Evolutionary conservation across 1,284 basidiomycete species (phyloP), one percentile per base, ranked within the genome.

Genomic region (Boletus smithii): DNA sequence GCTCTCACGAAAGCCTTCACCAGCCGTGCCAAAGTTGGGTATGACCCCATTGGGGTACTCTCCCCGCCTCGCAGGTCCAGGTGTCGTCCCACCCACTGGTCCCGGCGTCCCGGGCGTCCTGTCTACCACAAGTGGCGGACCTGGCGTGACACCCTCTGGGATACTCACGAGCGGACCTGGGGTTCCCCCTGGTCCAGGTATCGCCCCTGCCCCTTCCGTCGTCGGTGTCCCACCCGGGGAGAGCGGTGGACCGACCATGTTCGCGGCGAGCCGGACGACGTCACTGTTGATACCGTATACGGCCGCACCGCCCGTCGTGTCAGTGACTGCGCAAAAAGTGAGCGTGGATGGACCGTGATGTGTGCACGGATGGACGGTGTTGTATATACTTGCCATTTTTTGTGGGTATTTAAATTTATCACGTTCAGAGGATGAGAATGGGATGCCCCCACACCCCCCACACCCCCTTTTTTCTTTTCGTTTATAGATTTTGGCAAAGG

Each of bases 131-230:
- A 44, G 18, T 9, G 33, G 44, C 3, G 58, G 57, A 6, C 52
- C 58, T 17, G 57, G 57, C 3, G 47, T 65, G 18, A 55, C 47
- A 5, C 32, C 51, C 1, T 61, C 57, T 13, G 59, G 62, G 14
- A 63, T 64, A 51, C 51, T 66, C 13, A 64, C 54, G 26, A 61
- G 58, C 17, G 63, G 60, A 18, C 63, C 63, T 37, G 60, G 60
- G 8, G 42, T 66, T 27, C 61, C 60, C 5, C 60, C 63, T 0
- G 59, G 59, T 31, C 63, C 63, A 0, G 61, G 59, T n/a, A 61
- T 65, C 16, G 60, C 60, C 1, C 61, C 60, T 39, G 57, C 61
- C 0, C 48, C 57, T 5, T 8, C 42, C 5, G 43, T 45, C 33
- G 18, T 37, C 16, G 53, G 36, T 2, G 20, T 20, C 20, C 20